Evolutionary conservation across 306 rosid genomes (phyloP).

Genomic region (Bauhinia variegata): DNA sequence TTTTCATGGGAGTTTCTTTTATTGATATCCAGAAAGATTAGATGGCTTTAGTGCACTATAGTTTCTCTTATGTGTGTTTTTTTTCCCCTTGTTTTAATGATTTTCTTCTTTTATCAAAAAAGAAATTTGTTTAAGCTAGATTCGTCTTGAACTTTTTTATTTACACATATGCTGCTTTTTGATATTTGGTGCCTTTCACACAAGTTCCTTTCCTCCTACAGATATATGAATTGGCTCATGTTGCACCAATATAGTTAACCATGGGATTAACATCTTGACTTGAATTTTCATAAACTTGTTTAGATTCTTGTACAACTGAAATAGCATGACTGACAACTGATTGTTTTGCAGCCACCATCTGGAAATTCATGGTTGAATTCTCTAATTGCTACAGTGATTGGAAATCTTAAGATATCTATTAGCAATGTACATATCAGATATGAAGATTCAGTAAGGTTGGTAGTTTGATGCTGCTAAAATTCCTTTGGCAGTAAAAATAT

Average conservation of each 20-base stretch:
- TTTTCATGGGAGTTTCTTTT: too few relatives aligned
- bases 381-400: slow-evolving; percentile 86
- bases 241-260: neutral
- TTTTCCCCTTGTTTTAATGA: too few relatives aligned
- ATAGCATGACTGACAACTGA: slow-evolving; percentile 34
- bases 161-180: too few relatives aligned
- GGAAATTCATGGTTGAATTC: slow-evolving; percentile 97
- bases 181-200: neutral
- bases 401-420: slow-evolving; percentile 94
- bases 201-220: neutral
- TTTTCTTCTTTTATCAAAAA: too few relatives aligned
- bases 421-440: slow-evolving; percentile 98
- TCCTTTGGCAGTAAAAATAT: slow-evolving; percentile 17
- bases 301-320: neutral
- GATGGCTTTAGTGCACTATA: too few relatives aligned
- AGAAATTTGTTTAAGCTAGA: too few relatives aligned
- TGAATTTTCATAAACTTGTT: neutral
- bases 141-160: too few relatives aligned
- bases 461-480: slow-evolving; percentile 29
- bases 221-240: neutral
- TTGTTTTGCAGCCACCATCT: slow-evolving; percentile 65
- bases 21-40: too few relatives aligned
- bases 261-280: neutral
- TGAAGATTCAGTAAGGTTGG: slow-evolving; percentile 92
- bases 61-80: too few relatives aligned